Evolutionary conservation across 306 rosid genomes (phyloP), one percentile per base, ranked within the genome.

Genomic region (Cicer pinnatifidum): DNA sequence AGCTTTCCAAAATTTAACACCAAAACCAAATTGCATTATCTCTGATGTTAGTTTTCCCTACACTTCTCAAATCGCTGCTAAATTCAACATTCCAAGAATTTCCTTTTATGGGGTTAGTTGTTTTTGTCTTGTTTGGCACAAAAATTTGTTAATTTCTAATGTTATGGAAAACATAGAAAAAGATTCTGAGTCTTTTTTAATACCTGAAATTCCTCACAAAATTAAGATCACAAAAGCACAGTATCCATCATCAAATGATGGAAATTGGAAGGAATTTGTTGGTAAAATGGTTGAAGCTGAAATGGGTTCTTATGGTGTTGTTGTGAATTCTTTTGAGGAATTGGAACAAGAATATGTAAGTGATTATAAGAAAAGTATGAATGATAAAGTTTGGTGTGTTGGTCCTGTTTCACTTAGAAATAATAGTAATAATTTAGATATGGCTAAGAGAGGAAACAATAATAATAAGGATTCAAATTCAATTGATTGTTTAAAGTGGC

Each of bases 251-350:
- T 10, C 65, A 13, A 16, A 12, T 35, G 43, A 41, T 8, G 63
- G 23, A 23, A 63, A 78, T 1, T 44, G 78, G 82, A 63, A 20
- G 3, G 78, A 72, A 8, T 75, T 82, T 9, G 35, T 4, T 8
- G 79, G n/a, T 0, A 75, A 75, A 69, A 81, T 84, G 78, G 51
- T 3, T 0, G 84, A 9, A 23, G 92, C 91, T 15, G 96, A 88
- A 10, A 48, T 48, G 41, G 54, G 44, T 15, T 6, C 88, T n/a
- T 82, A 83, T 59, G 96, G 90, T 43, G 10, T 69, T 35, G 67
- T 83, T 4, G 23, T 90, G 64, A 90, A 90, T 77, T 79, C 87
- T 35, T 90, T 85, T 48, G 88, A 88, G 57, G 96, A 88, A 71
- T 57, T 90, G 58, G 96, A 88, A 75, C 44, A 67, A 15, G 48